Conservation (phyloP, 2,329 filamentous ascomycete species). For the Metarhizium humberi region DNA sequence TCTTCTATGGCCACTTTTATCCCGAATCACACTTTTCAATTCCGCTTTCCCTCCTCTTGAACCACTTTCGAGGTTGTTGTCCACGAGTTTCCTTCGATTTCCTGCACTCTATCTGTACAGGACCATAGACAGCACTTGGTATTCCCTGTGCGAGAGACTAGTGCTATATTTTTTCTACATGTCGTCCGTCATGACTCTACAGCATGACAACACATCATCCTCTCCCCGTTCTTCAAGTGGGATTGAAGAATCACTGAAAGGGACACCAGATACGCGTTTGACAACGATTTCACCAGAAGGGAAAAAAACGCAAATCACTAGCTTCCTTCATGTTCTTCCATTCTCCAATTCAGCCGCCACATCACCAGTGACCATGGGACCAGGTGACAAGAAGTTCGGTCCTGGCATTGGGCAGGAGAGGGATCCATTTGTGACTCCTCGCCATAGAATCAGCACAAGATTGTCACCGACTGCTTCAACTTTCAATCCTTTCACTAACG, state of each 20-base stretch:
- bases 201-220: slow-evolving; percentile 34
- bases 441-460: slow-evolving; percentile 27
- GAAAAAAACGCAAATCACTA: slow-evolving; percentile 28
- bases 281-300: slow-evolving; percentile 57
- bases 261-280: slow-evolving; percentile 55
- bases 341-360: slow-evolving; percentile 13
- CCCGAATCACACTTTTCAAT: background rate
- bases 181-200: background rate
- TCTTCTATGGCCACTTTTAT: background rate
- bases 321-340: slow-evolving; percentile 18
- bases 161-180: background rate
- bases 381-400: slow-evolving; percentile 16
- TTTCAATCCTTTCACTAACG: slow-evolving; percentile 41
- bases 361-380: slow-evolving; percentile 14
- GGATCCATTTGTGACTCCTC: slow-evolving; percentile 44
- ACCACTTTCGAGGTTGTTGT: background rate
- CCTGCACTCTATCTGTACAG: background rate
- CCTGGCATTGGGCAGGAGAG: slow-evolving; percentile 24
- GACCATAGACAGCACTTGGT: background rate
- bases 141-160: background rate
- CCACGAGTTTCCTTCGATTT: background rate
- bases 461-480: slow-evolving; percentile 55
- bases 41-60: background rate
- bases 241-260: slow-evolving; percentile 46
- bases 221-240: slow-evolving; percentile 44